Percentiles rank a stretch among this genome's conserved stretches.
phyloP scores from a whole-genome alignment of 106 monocot genomes.

The Acorus gramineus region DNA sequence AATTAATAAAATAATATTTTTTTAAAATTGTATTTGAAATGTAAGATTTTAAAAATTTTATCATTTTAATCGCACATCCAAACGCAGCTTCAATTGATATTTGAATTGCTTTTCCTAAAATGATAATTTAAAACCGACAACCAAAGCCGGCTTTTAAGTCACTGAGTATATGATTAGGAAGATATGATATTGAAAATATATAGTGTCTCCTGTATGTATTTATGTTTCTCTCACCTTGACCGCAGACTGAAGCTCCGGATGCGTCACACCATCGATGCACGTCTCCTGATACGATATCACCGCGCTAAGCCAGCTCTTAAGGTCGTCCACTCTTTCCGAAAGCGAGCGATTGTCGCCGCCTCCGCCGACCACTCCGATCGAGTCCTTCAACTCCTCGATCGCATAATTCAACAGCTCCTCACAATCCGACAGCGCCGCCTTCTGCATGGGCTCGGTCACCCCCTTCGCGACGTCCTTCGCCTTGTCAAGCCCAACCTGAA shows the following conservation, averaged over 20 bases:
- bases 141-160: too few species aligned
- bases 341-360: not conserved
- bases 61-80: too few species aligned
- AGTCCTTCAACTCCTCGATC: conserved; percentile 13
- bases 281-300: conserved; percentile 56
- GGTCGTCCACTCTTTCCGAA: conserved; percentile 21
- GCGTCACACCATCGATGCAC: conserved; percentile 47
- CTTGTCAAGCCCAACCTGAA: conserved; percentile 1
- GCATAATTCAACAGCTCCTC: conserved; percentile 33
- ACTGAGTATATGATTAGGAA: too few species aligned
- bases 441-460: conserved; percentile 7
- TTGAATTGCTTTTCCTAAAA: too few species aligned
- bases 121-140: too few species aligned
- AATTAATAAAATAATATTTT: too few species aligned
- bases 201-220: too few species aligned
- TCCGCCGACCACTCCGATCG: conserved; percentile 2
- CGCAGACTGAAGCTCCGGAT: conserved; percentile 27
- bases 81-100: too few species aligned
- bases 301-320: conserved; percentile 50
- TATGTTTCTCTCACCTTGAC: conserved; percentile 9
- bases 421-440: conserved; percentile 33
- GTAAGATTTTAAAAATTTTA: too few species aligned
- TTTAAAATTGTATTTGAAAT: too few species aligned
- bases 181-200: too few species aligned
- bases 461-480: conserved; percentile 7